These are phyloP conservation scores for Globisporangium rhizosaccharum DNA, from an alignment of 352 stramenopile genomes.

Conservation along the genomic window DNA sequence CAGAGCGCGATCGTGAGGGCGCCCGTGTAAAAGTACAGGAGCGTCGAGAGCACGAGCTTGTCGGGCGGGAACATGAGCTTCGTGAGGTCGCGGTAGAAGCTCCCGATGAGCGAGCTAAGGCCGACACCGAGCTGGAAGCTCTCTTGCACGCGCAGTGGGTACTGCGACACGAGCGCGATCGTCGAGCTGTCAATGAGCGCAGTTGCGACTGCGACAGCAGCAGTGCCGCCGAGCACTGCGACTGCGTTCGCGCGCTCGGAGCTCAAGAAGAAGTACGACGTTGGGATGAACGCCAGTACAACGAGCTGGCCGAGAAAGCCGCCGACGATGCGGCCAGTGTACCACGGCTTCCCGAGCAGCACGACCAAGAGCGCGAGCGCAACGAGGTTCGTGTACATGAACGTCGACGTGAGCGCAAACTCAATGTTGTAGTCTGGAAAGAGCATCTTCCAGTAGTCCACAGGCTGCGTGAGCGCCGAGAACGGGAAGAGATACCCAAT, in stretches of 20 bases:
- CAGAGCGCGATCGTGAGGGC: slow-evolving; percentile 74
- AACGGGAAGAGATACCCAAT: slow-evolving; percentile 86
- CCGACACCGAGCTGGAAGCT: slow-evolving; percentile 82
- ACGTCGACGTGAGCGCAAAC: slow-evolving; percentile 76
- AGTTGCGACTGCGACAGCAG: slow-evolving; percentile 60
- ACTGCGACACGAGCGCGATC: slow-evolving; percentile 79
- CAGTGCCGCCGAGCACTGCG: slow-evolving; percentile 63
- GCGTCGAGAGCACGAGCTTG: slow-evolving; percentile 53
- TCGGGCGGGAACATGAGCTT: slow-evolving; percentile 71
- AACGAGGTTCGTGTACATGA: slow-evolving; percentile 82
- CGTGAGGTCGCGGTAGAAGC: slow-evolving; percentile 76
- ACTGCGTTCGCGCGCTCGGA: slow-evolving; percentile 60
- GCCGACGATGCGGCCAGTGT: slow-evolving; percentile 70
- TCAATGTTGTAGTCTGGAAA: slow-evolving; percentile 87
- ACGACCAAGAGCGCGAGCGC: slow-evolving; percentile 65
- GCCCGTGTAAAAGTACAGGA: slow-evolving; percentile 83
- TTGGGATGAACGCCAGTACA: slow-evolving; percentile 72
- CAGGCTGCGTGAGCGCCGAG: slow-evolving; percentile 83
- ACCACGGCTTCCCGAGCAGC: slow-evolving; percentile 52
- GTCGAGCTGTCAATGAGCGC: slow-evolving; percentile 81
- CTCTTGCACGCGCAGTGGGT: slow-evolving; percentile 69
- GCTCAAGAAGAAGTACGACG: slow-evolving; percentile 66
- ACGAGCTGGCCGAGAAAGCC: slow-evolving; percentile 69
- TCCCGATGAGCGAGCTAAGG: slow-evolving; percentile 75
- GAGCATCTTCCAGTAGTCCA: slow-evolving; percentile 84